Conservation (phyloP, 2,329 filamentous ascomycete species). For the Reticulascus tulasneorum region DNA sequence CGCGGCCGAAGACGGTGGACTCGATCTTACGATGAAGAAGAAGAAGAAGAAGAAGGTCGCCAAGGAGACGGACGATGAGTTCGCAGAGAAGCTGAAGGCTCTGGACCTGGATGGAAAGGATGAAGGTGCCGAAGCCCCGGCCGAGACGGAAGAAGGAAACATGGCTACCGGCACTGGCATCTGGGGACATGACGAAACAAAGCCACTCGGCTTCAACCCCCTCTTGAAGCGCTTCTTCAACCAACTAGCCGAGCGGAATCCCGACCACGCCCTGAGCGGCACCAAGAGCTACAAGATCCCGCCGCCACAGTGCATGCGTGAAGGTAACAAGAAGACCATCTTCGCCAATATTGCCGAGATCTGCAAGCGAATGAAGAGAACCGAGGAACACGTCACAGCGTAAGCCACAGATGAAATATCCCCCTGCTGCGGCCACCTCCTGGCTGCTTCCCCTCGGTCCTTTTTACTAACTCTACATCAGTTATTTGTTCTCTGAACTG, state of each 20-base stretch:
- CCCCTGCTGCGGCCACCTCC: too few species aligned
- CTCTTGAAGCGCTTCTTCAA: conserved; percentile 92
- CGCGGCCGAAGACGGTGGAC: conserved; percentile 45
- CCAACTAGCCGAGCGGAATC: conserved; percentile 92
- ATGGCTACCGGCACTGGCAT: conserved; percentile 85
- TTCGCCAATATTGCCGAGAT: conserved; percentile 99
- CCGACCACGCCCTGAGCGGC: conserved; percentile 84
- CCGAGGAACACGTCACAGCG: conserved; percentile 89
- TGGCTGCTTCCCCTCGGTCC: too few species aligned
- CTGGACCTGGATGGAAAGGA: conserved; percentile 60
- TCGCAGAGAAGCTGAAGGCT: conserved; percentile 58
- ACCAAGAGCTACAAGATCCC: conserved; percentile 98
- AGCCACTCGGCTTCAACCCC: conserved; percentile 76
- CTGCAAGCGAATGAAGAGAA: conserved; percentile 98
- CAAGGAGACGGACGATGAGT: conserved; percentile 58
- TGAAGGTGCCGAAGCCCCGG: conserved; percentile 57
- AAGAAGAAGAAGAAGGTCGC: conserved; percentile 72
- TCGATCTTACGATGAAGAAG: conserved; percentile 66
- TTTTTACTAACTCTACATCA: too few species aligned
- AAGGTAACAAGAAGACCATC: conserved; percentile 99
- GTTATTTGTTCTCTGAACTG: conserved; percentile 87
- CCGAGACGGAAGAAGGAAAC: conserved; percentile 64
- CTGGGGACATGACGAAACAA: conserved; percentile 78
- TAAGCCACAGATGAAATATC: too few species aligned
- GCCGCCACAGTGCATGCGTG: conserved; percentile 94